Percentiles rank a stretch among this genome's conserved stretches.
phyloP scores from a whole-genome alignment of 2,329 filamentous ascomycete species.

The Epichloe brachyelytri region DNA sequence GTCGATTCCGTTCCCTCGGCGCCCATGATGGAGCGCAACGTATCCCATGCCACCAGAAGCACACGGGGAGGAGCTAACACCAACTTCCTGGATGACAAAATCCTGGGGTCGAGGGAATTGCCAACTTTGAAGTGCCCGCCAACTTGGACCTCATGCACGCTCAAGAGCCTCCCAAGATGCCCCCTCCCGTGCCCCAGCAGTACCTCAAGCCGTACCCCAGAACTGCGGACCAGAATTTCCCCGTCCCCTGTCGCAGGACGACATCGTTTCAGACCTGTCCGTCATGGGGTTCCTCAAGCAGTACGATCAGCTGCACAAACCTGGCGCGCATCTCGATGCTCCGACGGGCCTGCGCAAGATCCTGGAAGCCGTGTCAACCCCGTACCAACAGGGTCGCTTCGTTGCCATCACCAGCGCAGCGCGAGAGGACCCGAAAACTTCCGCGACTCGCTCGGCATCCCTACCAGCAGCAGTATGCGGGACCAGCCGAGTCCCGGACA shows the following conservation, averaged over 20 bases:
- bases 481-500: conserved; percentile 25
- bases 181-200: conserved; percentile 41
- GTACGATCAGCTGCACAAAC: conserved; percentile 40
- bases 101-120: conserved; percentile 46
- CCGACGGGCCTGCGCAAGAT: conserved; percentile 40
- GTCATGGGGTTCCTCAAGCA: conserved; percentile 46
- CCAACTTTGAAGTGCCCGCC: conserved; percentile 44
- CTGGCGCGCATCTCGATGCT: conserved; percentile 42
- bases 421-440: conserved; percentile 37
- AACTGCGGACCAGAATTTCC: conserved; percentile 42
- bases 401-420: conserved; percentile 33
- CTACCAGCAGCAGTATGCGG: conserved; percentile 26
- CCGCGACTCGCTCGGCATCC: conserved; percentile 36
- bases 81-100: conserved; percentile 44
- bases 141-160: conserved; percentile 44
- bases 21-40: conserved; percentile 48
- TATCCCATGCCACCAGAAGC: conserved; percentile 51
- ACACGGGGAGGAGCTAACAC: conserved; percentile 40
- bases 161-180: conserved; percentile 44
- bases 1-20: conserved; percentile 35
- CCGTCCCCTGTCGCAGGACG: conserved; percentile 35
- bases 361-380: conserved; percentile 40
- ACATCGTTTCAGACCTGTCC: conserved; percentile 40
- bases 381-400: conserved; percentile 33
- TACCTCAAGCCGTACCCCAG: conserved; percentile 46